Percentiles rank a stretch among this genome's conserved stretches.
Evolutionary conservation across 2,329 filamentous ascomycete species (phyloP).

Genomic region (Fusarium piperis): DNA sequence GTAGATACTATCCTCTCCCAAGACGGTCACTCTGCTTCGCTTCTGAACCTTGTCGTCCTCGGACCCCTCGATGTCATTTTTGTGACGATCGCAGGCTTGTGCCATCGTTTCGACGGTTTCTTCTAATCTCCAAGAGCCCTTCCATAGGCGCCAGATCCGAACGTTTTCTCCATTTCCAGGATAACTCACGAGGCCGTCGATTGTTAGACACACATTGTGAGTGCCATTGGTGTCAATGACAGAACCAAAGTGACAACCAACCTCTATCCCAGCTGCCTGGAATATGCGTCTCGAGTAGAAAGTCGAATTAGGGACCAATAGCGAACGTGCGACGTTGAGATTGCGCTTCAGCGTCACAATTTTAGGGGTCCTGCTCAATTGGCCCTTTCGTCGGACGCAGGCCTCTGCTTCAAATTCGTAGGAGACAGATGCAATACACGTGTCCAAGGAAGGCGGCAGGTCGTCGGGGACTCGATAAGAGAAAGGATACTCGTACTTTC

Average conservation of each 20-base stretch:
- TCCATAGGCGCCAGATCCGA: slow-evolving; percentile 81
- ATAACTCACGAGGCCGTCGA: slow-evolving; percentile 72
- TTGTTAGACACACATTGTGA: slow-evolving; percentile 55
- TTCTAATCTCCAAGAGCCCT: slow-evolving; percentile 90
- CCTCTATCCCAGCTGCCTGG: slow-evolving; percentile 89
- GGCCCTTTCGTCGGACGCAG: slow-evolving; percentile 64
- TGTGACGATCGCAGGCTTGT: slow-evolving; percentile 80
- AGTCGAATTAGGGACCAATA: slow-evolving; percentile 75
- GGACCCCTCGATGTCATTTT: slow-evolving; percentile 17
- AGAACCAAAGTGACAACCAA: slow-evolving; percentile 79
- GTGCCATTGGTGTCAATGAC: slow-evolving; percentile 84
- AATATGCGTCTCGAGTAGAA: slow-evolving; percentile 78
- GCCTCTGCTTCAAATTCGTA: slow-evolving; percentile 80
- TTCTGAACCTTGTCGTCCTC: background rate
- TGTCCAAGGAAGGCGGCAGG: slow-evolving; percentile 82
- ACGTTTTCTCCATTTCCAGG: slow-evolving; percentile 75
- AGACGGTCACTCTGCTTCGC: slow-evolving; percentile 72
- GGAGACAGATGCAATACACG: slow-evolving; percentile 74
- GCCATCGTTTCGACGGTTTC: slow-evolving; percentile 82
- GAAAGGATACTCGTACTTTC: slow-evolving; percentile 73
- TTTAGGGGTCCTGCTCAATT: slow-evolving; percentile 47
- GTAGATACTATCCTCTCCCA: slow-evolving; percentile 83
- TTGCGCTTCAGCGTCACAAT: slow-evolving; percentile 69
- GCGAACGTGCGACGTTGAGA: slow-evolving; percentile 79
- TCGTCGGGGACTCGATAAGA: slow-evolving; percentile 85